Evolutionary conservation across 169 alveolate genomes (phyloP), one percentile per base, ranked within the genome.

Genomic region (Babesia divergens): DNA sequence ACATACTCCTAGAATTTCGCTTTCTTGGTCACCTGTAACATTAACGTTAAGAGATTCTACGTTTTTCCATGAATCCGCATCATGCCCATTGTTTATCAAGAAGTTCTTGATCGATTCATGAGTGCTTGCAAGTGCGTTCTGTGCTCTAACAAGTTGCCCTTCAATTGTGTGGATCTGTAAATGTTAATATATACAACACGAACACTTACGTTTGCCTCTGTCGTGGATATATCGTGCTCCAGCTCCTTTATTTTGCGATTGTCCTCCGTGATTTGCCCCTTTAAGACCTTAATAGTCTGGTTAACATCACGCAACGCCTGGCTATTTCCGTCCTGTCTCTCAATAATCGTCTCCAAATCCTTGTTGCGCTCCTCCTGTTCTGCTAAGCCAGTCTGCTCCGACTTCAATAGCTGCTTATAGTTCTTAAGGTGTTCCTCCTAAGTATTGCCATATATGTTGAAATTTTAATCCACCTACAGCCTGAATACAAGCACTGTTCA

Each of bases 291-390:
- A 3, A 62, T 43, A 9, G 56, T 14, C 50, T 47, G 40, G 46
- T 43, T 62, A 16, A 62, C 47, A 14, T 62, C 72, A 6, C 28
- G 56, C 35, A 62, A 37, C 14, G 38, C 72, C 24, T 62, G 43
- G 34, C 47, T 62, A 47, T 62, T 62, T n/a, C 43, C 47, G 37
- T 43, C 60, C 20, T 62, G 72, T 24, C 8, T 13, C 43, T 74
- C 65, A 22, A 74, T 74, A 26, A 38, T 7, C n/a, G 29, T 54
- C 26, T 74, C 70, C 8, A 74, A 31, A 20, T 74, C 84, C 46
- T 44, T 54, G 62, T 74, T 74, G 50, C 47, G 59, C 47, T 50
- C 64, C 60, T 74, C 79, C 26, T 59, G 65, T 38, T 22, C 47
- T 11, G 59, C 35, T 24, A 74, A 37, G 11, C 43, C 54, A 3